Base-by-base conservation (phyloP, 345 rosid genomes). In the Nephelium lappaceum region DNA sequence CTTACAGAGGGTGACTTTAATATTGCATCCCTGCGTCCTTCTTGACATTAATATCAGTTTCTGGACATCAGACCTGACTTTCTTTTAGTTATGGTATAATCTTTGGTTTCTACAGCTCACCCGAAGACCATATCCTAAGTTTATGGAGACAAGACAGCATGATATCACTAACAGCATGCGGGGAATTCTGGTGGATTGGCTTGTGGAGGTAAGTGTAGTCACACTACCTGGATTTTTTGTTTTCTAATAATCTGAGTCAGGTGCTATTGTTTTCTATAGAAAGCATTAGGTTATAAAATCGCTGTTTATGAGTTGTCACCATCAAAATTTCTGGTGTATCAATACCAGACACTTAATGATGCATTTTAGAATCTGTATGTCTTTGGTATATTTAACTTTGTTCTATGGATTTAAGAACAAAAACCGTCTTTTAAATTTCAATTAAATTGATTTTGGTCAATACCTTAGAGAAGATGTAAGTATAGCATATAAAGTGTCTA, bases 141-240 rank as follows among this genome's bases (percentile, higher is more conserved):
- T 79, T 83, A 93, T 95, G 96, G 95, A 93, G 84, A 87, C 72
- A 41, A 77, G 79, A 25, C 98, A 95, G 82, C 87, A 63, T 49
- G 98, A 96, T 75, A 87, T 96, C 69, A 91, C 95, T 77, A 90
- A 89, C 62, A 88, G 88, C 79, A 96, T 96, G 99, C 82, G 98
- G 4, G 97, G 92, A 62, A 94, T 96, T 78, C 78, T 94, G 36
- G 88, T 96, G 76, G 97, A 96, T 84, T 96, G 99, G 99, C 99
- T 96, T 85, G 97, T 96, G 24, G 98, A 96, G 98, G 99, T 94
- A 79, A 73, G 83, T n/a, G 9, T 49, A 15, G 23, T 57, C 63
- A 77, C 58, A 23, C 21, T 47, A 38, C n/a, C 42, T 36, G 23
- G 55, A 51, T 65, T 64, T 75, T 16, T 55, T 64, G 5, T 31